These are phyloP conservation scores for Adansonia madagascariensis DNA, from an alignment of 441 rosid species.

Conservation along the genomic window DNA sequence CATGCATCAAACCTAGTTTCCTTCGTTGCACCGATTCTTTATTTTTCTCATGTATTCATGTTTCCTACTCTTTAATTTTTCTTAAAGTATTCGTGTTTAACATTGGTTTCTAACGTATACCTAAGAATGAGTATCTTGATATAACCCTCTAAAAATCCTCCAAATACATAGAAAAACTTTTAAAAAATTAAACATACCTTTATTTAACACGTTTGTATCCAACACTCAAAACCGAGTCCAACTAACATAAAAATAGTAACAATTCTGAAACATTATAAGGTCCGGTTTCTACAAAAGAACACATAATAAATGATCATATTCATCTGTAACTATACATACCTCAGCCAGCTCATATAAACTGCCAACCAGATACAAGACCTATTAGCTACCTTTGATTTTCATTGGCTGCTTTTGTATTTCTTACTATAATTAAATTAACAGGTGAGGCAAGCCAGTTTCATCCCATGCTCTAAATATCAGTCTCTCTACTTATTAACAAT, in stretches of 20 bases:
- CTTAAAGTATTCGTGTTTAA: too few relatives aligned
- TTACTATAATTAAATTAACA: slow-evolving; percentile 37
- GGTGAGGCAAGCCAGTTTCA: slow-evolving; percentile 33
- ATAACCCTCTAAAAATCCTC: too few relatives aligned
- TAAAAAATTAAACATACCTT: too few relatives aligned
- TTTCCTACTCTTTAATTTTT: too few relatives aligned
- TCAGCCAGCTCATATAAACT: slow-evolving; percentile 37
- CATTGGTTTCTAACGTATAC: too few relatives aligned
- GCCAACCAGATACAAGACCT: slow-evolving; percentile 44
- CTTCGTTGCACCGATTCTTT: too few relatives aligned
- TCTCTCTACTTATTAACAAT: slow-evolving; percentile 42
- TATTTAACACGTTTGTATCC: too few relatives aligned
- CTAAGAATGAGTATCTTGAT: too few relatives aligned
- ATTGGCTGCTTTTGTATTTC: slow-evolving; percentile 30
- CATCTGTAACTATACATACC: slow-evolving; percentile 43
- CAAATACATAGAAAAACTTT: not conserved
- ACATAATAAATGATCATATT: slow-evolving; percentile 41
- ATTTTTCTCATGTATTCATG: too few relatives aligned
- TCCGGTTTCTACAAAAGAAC: slow-evolving; percentile 41
- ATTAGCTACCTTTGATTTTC: slow-evolving; percentile 26
- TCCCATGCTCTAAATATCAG: slow-evolving; percentile 30
- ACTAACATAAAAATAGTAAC: slow-evolving; percentile 2
- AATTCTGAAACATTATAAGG: slow-evolving; percentile 29
- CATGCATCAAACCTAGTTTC: too few relatives aligned
- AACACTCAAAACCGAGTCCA: not conserved